These are phyloP conservation scores for Lasiodiplodia sp. DNA, from an alignment of 2,329 filamentous ascomycete species.

Conservation along the genomic window DNA sequence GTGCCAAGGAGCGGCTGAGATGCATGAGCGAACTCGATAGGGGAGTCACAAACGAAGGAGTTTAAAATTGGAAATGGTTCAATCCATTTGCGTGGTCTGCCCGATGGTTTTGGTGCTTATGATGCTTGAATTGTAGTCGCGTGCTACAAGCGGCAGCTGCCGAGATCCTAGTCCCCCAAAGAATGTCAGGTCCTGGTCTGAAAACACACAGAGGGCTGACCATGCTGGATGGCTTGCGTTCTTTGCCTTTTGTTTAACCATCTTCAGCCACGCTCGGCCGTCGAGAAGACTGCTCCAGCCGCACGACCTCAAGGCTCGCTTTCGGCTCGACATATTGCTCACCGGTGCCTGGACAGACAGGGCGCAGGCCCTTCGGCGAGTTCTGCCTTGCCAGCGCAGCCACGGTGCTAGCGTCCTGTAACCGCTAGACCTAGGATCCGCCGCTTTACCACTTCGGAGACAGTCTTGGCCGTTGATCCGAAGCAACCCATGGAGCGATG, in stretches of 20 bases:
- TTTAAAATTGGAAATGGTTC: constrained; percentile 3
- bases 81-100: neutral
- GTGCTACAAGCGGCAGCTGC: neutral
- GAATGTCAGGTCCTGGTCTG: neutral
- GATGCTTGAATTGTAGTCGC: neutral
- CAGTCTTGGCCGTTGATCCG: neutral
- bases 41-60: constrained; percentile 9
- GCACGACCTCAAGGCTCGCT: neutral
- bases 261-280: neutral
- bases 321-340: constrained; percentile 4
- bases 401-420: constrained; percentile 23
- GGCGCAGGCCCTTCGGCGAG: constrained; percentile 4
- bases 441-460: constrained; percentile 14
- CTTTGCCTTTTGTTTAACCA: neutral
- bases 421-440: constrained; percentile 4
- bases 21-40: constrained; percentile 2
- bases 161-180: neutral
- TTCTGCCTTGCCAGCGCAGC: constrained; percentile 25
- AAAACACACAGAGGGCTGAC: neutral
- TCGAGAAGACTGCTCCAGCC: neutral
- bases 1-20: constrained; percentile 23
- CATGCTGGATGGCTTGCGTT: neutral
- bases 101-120: neutral
- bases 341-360: constrained; percentile 7
- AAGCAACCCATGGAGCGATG: neutral